Base-by-base conservation (phyloP, 208 protist species). In the Leishmania tropica region DNA sequence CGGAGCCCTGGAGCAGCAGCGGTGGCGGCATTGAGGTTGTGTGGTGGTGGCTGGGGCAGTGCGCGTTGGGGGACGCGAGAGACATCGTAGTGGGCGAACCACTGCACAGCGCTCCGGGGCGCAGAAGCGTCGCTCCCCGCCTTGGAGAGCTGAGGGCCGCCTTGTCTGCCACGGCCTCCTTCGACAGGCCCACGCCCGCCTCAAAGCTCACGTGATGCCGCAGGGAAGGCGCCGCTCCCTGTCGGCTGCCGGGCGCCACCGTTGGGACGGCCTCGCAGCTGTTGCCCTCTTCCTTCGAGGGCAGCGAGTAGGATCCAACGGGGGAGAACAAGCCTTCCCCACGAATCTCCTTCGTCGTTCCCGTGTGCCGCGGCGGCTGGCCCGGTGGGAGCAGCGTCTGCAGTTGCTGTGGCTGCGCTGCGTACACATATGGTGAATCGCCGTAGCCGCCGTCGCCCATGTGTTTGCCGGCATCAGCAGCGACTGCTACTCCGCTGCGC, bases 201-300 rank as follows among this genome's bases (percentile, higher is more conserved):
- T 51, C 85, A 42, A 83, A 88, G 77, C 75, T 77, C 53, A 83
- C 80, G 53, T 83, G 78, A 6, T 78, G 81, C 48, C 51, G 80
- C 11, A 78, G 79, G 35, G 76, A 83, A 3, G 28, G 53, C 17
- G 62, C 40, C 1, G 53, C 45, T 40, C 48, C 17, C 13, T 79
- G 80, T 2, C 21, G 42, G 65, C 65, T 68, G 40, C 45, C 10
- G 3, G 51, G 10, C 0, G 40, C 51, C n/a, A 45, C 51, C 11
- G 45, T n/a, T 60, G 17, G 48, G 31, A 7, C 3, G 13, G 72
- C 19, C 47, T 35, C n/a, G 31, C 60, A 53, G 21, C 48, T 15
- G 72, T 24, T 24, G n/a, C 48, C 72, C 28, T 24, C 31, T 28
- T 10, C n/a, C 28, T 76, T 76, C 13, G 28, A 4, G 13, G 48